Evolutionary conservation across 768 basidiomycete genomes (phyloP).

Genomic region (Mycena amicta): DNA sequence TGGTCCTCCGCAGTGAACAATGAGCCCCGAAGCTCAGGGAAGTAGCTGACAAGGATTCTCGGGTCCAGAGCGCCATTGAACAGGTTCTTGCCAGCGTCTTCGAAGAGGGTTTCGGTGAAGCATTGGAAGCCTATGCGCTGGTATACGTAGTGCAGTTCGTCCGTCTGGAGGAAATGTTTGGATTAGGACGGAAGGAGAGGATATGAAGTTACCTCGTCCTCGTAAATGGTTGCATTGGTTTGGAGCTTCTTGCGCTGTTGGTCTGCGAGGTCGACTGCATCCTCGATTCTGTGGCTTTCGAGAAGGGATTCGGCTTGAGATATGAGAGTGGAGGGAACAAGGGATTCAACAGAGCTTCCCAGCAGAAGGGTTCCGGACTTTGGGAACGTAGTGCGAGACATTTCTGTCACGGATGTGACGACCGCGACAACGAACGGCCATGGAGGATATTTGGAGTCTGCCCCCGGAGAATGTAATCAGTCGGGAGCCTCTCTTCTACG

Average conservation of each 20-base stretch:
- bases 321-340: constrained; percentile 71
- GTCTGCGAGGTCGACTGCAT: constrained; percentile 65
- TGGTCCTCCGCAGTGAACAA: constrained; percentile 58
- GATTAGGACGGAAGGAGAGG: constrained; percentile 9
- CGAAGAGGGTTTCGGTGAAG: constrained; percentile 78
- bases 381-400: constrained; percentile 46
- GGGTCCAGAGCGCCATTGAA: constrained; percentile 85
- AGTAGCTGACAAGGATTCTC: constrained; percentile 78
- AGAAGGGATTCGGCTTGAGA: constrained; percentile 74
- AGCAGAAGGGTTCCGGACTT: constrained; percentile 71
- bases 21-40: constrained; percentile 70
- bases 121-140: constrained; percentile 82
- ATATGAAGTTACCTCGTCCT: constrained; percentile 57
- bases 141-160: constrained; percentile 77
- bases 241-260: constrained; percentile 61
- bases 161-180: constrained; percentile 41
- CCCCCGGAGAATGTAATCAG: constrained; percentile 35
- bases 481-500: constrained; percentile 25
- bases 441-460: constrained; percentile 64
- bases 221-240: constrained; percentile 50
- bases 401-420: constrained; percentile 15
- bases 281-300: constrained; percentile 62
- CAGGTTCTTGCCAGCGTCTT: constrained; percentile 78
- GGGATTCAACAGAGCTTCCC: constrained; percentile 62
- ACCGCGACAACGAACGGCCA: not conserved